A percentile compares a stretch with the other conserved stretches of the same genome.
These are phyloP conservation scores for Linanthus parryae DNA, from an alignment of 148 eudicot genomes.

Conservation along the genomic window DNA sequence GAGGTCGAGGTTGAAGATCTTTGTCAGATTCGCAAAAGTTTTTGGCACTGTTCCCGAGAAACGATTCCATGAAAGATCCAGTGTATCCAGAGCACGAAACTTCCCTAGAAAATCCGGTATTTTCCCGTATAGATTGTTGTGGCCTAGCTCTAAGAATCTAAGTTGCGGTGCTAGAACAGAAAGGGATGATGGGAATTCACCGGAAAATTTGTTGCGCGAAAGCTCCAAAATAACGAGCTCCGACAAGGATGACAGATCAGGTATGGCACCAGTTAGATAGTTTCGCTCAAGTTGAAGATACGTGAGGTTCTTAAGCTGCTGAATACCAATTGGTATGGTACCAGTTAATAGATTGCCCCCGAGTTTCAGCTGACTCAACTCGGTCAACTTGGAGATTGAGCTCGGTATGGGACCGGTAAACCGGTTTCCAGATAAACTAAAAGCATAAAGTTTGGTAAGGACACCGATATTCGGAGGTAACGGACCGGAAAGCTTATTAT, in stretches of 20 bases:
- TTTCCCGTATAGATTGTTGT: conserved; percentile 31
- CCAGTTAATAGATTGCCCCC: conserved; percentile 40
- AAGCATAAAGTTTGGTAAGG: conserved; percentile 16
- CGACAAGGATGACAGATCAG: conserved; percentile 27
- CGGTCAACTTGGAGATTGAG: conserved; percentile 33
- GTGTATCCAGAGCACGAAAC: conserved; percentile 33
- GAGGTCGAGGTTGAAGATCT: conserved; percentile 39
- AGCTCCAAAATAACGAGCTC: conserved; percentile 20
- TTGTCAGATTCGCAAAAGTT: conserved; percentile 40
- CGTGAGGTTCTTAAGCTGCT: conserved; percentile 22
- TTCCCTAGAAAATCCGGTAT: conserved; percentile 49
- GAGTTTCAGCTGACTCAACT: conserved; percentile 28
- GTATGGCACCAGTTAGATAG: conserved; percentile 31
- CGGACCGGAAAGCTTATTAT: conserved; percentile 37
- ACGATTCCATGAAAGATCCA: conserved; percentile 37
- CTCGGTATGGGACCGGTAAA: conserved; percentile 38
- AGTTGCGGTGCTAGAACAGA: conserved; percentile 22
- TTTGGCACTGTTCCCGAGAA: conserved; percentile 43
- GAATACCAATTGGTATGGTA: conserved; percentile 23
- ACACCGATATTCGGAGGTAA: conserved; percentile 29
- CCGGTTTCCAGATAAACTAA: conserved; percentile 26
- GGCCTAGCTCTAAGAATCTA: conserved; percentile 23
- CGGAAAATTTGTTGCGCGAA: conserved; percentile 37
- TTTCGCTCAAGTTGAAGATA: conserved; percentile 20
- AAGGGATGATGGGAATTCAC: conserved; percentile 34